Conservation (phyloP, 148 eudicot species). For the Amaranthus hypochondriacus region DNA sequence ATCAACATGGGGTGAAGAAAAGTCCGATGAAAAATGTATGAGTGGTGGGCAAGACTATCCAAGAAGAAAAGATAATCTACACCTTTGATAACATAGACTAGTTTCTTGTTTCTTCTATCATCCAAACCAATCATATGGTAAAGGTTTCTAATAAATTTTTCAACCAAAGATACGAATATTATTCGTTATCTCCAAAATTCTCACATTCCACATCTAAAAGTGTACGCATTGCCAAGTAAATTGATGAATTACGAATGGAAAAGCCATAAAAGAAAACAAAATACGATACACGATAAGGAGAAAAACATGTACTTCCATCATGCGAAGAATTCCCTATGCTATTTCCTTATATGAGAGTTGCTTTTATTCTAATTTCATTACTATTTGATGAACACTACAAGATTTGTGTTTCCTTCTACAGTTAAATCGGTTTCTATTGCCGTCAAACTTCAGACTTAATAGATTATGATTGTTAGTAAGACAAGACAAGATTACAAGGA, state of each 20-base stretch:
- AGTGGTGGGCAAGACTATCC: not conserved
- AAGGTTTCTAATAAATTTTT: not conserved
- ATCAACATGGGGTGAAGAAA: not conserved
- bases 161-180: not conserved
- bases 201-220: not conserved
- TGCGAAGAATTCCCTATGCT: not conserved
- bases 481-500: not conserved
- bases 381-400: not conserved
- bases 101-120: not conserved
- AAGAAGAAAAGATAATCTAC: not conserved
- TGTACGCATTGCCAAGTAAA: not conserved
- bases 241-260: not conserved
- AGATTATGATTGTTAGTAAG: not conserved
- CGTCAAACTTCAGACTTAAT: not conserved
- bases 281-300: not conserved
- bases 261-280: constrained; percentile 1
- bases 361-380: not conserved
- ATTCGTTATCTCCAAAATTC: not conserved
- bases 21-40: not conserved
- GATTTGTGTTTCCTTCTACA: not conserved
- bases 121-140: not conserved
- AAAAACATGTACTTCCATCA: not conserved
- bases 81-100: not conserved
- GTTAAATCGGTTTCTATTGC: not conserved
- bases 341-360: not conserved